These are phyloP conservation scores for Sporothrix phasma DNA, from an alignment of 2,329 filamentous ascomycete genomes.

Conservation along the genomic window DNA sequence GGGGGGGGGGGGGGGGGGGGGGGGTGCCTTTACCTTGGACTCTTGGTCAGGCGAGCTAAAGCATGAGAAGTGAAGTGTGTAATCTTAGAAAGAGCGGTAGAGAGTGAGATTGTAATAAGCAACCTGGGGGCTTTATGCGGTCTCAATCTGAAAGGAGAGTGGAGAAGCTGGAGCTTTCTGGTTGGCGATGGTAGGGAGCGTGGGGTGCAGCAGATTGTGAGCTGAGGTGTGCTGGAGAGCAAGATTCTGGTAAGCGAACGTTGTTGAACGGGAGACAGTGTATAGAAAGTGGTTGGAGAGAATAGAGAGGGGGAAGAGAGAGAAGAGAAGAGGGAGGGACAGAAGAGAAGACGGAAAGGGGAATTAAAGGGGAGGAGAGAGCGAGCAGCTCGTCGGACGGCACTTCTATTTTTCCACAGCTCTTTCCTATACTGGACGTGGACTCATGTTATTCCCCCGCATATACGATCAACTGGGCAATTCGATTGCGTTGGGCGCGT, in stretches of 20 bases:
- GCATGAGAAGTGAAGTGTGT: too few relatives aligned
- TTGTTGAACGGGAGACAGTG: not conserved
- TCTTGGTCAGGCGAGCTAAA: not conserved
- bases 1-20: too few relatives aligned
- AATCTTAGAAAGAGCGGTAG: too few relatives aligned
- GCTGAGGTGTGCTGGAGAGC: not conserved
- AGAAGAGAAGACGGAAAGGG: not conserved
- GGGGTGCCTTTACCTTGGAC: not conserved
- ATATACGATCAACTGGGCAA: not conserved
- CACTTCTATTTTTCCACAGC: not conserved
- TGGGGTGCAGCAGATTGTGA: not conserved
- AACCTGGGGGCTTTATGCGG: too few relatives aligned
- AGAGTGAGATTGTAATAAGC: too few relatives aligned
- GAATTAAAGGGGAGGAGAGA: not conserved
- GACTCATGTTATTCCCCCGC: not conserved
- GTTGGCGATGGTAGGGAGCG: not conserved
- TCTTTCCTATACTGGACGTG: not conserved
- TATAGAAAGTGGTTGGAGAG: not conserved
- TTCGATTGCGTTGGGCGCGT: not conserved
- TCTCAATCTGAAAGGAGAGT: too few relatives aligned
- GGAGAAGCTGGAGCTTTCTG: not conserved
- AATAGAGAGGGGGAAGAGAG: not conserved
- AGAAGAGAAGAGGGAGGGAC: not conserved
- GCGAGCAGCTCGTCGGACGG: not conserved
- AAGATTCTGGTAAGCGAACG: not conserved